Conservation (phyloP, 805 yeast species). For the Candida ulmi region DNA sequence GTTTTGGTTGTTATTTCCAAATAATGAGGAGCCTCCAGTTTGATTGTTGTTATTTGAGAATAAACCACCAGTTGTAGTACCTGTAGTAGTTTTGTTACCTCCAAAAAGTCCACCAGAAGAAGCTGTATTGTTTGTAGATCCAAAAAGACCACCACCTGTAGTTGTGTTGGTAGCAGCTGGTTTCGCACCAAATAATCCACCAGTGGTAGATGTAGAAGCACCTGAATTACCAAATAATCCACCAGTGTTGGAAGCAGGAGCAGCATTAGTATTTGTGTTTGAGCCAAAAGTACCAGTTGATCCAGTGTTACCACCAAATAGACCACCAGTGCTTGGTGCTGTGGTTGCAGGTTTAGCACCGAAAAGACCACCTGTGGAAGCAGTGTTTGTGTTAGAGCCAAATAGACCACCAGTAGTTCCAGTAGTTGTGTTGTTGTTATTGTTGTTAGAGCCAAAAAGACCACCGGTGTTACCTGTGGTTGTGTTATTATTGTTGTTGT, state of each 20-base stretch:
- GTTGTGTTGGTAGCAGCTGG: slow-evolving; percentile 1
- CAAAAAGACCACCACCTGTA: slow-evolving; percentile 24
- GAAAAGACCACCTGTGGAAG: slow-evolving; percentile 31
- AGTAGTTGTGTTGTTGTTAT: background rate
- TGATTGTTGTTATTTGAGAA: slow-evolving; percentile 12
- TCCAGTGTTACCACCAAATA: slow-evolving; percentile 26
- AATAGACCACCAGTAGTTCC: slow-evolving; percentile 31
- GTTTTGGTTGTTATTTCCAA: slow-evolving; percentile 24
- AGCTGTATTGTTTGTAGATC: slow-evolving; percentile 16
- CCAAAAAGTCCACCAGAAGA: slow-evolving; percentile 26
- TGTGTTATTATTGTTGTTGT: background rate
- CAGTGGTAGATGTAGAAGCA: slow-evolving; percentile 8
- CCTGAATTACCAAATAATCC: slow-evolving; percentile 27
- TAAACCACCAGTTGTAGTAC: slow-evolving; percentile 12
- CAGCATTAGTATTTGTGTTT: slow-evolving; percentile 5
- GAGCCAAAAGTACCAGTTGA: slow-evolving; percentile 36
- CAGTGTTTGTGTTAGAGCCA: slow-evolving; percentile 27
- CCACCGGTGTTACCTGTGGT: background rate
- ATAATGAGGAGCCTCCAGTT: slow-evolving; percentile 23
- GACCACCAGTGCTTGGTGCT: slow-evolving; percentile 21
- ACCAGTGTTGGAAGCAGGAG: slow-evolving; percentile 18
- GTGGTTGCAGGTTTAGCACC: slow-evolving; percentile 22
- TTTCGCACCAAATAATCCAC: slow-evolving; percentile 26
- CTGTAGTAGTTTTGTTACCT: slow-evolving; percentile 6
- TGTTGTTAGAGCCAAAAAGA: background rate